Base-by-base conservation (phyloP, 169 alveolate species). In the Cyclospora cayetanensis region DNA sequence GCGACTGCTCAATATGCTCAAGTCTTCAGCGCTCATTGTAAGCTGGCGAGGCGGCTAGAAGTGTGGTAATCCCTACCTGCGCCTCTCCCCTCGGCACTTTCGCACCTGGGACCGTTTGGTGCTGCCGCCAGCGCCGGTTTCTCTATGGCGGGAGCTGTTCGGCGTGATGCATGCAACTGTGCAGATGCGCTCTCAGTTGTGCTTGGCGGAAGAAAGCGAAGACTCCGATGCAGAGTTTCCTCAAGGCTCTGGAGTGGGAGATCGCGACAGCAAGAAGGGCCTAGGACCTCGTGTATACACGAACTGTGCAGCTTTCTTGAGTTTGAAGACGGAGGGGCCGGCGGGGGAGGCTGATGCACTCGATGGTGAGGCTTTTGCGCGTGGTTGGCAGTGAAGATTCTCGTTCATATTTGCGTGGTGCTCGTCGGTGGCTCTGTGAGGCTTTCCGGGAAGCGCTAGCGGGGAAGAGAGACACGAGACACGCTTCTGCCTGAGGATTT, bases 1-100 rank as follows among this genome's bases (percentile, higher is more conserved):
- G 65, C 91, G 90, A 53, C 76, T 95, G 22, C 42, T 93, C 27
- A 41, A 92, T 35, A 27, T 42, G 34, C 74, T 94, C 77, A 92
- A 82, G 25, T 42, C 79, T 4, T 82, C 90, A 7, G 55, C 90
- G 27, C 90, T 82, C 7, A 55, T 82, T 11, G 90, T 82, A 29
- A 55, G 74, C 31, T n/a, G 37, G n/a, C n/a, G n/a, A n/a, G n/a
- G n/a, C n/a, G n/a, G n/a, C n/a, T n/a, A n/a, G n/a, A n/a, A n/a
- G n/a, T n/a, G n/a, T n/a, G n/a, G n/a, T n/a, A n/a, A n/a, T n/a
- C n/a, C n/a, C 60, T 50, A 9, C 60, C 60, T 50, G 60, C 60
- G n/a, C n/a, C n/a, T n/a, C n/a, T 50, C 25, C 60, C 18, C 25
- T 18, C 18, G 60, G 25, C 18, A 18, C 60, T 9, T 50, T 50